A percentile compares a stretch with the other conserved stretches of the same genome.
Evolutionary conservation across 78 protist genomes (phyloP).

Genomic region (Protostelium mycophagum): DNA sequence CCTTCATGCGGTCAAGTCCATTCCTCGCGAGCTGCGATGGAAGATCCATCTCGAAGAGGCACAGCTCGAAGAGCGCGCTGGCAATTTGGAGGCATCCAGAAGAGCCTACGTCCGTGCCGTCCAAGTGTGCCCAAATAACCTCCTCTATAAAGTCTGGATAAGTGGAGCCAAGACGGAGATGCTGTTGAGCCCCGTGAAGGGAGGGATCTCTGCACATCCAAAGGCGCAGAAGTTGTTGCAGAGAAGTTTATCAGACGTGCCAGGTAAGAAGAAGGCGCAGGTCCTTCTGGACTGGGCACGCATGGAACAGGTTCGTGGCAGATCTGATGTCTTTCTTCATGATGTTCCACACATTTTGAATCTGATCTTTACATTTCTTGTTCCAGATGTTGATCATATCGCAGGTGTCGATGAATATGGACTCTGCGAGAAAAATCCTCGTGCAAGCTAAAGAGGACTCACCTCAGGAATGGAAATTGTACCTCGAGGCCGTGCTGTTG

Average conservation of each 20-base stretch:
- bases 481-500: slow-evolving; percentile 70
- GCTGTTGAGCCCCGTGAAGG: background rate
- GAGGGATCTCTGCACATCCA: slow-evolving; percentile 33
- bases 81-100: slow-evolving; percentile 34
- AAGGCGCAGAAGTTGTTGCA: slow-evolving; percentile 67
- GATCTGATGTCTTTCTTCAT: too few species aligned
- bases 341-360: too few species aligned
- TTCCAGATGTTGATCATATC: background rate
- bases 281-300: slow-evolving; percentile 80
- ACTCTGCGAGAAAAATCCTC: slow-evolving; percentile 12
- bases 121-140: slow-evolving; percentile 70
- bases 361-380: slow-evolving; percentile 18
- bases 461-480: slow-evolving; percentile 81
- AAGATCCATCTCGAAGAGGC: slow-evolving; percentile 88
- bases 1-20: slow-evolving; percentile 48
- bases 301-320: slow-evolving; percentile 73
- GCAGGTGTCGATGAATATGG: background rate
- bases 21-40: slow-evolving; percentile 87
- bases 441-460: slow-evolving; percentile 47
- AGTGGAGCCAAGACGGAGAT: slow-evolving; percentile 66
- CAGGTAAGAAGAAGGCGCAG: slow-evolving; percentile 66
- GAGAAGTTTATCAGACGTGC: slow-evolving; percentile 77
- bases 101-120: slow-evolving; percentile 66
- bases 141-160: slow-evolving; percentile 86
- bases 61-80: slow-evolving; percentile 82